Percentiles rank a stretch among this genome's conserved stretches.
Evolutionary conservation across 2,329 filamentous ascomycete genomes (phyloP).

Genomic region (Microascus cirrosus): DNA sequence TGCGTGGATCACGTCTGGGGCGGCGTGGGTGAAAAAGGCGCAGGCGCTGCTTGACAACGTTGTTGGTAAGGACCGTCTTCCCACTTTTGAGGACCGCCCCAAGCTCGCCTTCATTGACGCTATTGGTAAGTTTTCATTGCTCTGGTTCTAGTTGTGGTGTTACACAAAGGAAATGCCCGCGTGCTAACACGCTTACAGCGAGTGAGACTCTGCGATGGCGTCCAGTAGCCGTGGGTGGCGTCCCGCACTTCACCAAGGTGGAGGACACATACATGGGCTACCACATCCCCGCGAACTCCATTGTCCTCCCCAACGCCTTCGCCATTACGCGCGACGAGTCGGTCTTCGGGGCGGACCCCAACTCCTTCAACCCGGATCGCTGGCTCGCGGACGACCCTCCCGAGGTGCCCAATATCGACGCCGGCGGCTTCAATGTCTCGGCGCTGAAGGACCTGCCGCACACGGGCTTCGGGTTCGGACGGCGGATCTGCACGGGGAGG

Average conservation of each 20-base stretch:
- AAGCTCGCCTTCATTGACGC: slow-evolving; percentile 29
- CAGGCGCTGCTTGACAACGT: slow-evolving; percentile 27
- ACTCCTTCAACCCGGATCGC: slow-evolving; percentile 19
- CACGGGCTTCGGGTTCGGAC: slow-evolving; percentile 35
- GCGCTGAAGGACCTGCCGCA: slow-evolving; percentile 17
- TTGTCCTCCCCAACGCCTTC: slow-evolving; percentile 30
- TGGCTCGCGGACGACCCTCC: slow-evolving; percentile 13
- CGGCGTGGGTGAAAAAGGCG: slow-evolving; percentile 20
- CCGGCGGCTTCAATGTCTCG: slow-evolving; percentile 7
- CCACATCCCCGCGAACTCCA: slow-evolving; percentile 28
- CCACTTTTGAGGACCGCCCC: slow-evolving; percentile 23
- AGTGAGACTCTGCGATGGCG: slow-evolving; percentile 34
- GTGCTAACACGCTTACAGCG: slow-evolving; percentile 8
- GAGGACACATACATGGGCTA: slow-evolving; percentile 24
- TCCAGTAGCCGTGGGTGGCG: slow-evolving; percentile 21
- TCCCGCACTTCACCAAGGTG: slow-evolving; percentile 24
- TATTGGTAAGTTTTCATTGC: slow-evolving; percentile 10
- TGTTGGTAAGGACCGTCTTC: slow-evolving; percentile 25
- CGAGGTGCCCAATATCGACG: slow-evolving; percentile 1
- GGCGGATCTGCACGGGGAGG: slow-evolving; percentile 27
- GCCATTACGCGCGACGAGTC: slow-evolving; percentile 22
- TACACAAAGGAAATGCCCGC: background rate
- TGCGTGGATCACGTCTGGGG: slow-evolving; percentile 14
- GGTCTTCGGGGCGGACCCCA: slow-evolving; percentile 24
- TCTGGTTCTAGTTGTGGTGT: no score